A percentile compares a stretch with the other conserved stretches of the same genome.
Evolutionary conservation across 2,329 filamentous ascomycete species (phyloP).

Genomic region (Endoconidiophora polonica): DNA sequence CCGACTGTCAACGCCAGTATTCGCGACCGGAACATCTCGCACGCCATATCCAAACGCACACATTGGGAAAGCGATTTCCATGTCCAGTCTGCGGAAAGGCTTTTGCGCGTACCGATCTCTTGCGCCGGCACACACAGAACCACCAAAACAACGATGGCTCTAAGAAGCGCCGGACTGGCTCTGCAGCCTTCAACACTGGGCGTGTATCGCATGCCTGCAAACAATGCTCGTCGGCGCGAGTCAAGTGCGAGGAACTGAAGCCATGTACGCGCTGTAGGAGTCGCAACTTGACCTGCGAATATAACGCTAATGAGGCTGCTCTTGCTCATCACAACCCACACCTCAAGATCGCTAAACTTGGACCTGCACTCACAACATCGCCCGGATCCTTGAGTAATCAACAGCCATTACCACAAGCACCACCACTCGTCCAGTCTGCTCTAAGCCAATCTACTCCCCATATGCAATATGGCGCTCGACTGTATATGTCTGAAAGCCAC

Average conservation of each 20-base stretch:
- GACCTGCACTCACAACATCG: background rate
- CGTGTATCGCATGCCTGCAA: constrained; percentile 37
- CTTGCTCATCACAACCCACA: constrained; percentile 13
- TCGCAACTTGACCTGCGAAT: constrained; percentile 30
- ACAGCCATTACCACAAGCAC: background rate
- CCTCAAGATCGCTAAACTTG: constrained; percentile 13
- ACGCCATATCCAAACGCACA: constrained; percentile 34
- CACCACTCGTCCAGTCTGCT: background rate
- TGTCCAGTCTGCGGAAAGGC: constrained; percentile 36
- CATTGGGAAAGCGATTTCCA: constrained; percentile 31
- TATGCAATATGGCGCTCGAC: no score
- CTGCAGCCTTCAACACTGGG: constrained; percentile 27
- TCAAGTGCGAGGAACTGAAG: constrained; percentile 39
- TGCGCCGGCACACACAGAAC: constrained; percentile 35
- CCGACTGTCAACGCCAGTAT: constrained; percentile 34
- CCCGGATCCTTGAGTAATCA: background rate
- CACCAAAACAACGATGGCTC: constrained; percentile 31
- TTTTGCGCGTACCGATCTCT: constrained; percentile 35
- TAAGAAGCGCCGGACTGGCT: constrained; percentile 31
- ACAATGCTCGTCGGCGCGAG: constrained; percentile 33
- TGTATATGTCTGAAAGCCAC: background rate
- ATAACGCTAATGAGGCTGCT: constrained; percentile 19
- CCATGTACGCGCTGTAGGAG: constrained; percentile 34
- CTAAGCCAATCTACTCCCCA: no score
- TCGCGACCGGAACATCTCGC: constrained; percentile 38